Conservation (phyloP, 2,329 filamentous ascomycete species). For the Exophiala dermatitidis region DNA sequence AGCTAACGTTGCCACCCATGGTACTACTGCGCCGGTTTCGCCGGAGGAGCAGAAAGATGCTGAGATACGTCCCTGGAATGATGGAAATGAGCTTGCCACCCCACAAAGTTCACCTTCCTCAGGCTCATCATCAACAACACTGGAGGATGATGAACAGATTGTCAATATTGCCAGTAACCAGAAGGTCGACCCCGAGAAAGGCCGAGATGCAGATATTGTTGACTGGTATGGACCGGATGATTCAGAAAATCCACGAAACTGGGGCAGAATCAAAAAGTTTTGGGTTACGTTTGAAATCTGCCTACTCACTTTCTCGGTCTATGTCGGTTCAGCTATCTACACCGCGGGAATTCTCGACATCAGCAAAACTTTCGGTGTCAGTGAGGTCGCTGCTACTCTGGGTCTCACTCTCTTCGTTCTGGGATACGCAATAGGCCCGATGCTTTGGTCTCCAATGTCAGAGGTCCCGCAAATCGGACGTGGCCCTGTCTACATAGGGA, state of each 20-base stretch:
- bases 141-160: conserved; percentile 4
- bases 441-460: conserved; percentile 40
- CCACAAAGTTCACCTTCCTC: neutral
- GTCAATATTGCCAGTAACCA: neutral
- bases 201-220: conserved; percentile 44
- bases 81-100: neutral
- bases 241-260: conserved; percentile 42
- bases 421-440: conserved; percentile 42
- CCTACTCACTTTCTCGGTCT: conserved; percentile 46
- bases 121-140: conserved; percentile 1
- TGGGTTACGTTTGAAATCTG: conserved; percentile 44
- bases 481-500: conserved; percentile 44
- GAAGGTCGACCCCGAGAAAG: conserved; percentile 46
- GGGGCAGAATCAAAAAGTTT: conserved; percentile 39
- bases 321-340: conserved; percentile 48
- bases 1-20: conserved; percentile 38
- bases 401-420: conserved; percentile 47
- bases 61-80: neutral
- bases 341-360: conserved; percentile 39
- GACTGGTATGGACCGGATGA: conserved; percentile 39
- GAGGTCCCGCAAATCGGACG: conserved; percentile 47
- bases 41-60: conserved; percentile 3
- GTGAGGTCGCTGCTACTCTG: conserved; percentile 41
- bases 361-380: conserved; percentile 40
- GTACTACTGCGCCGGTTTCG: conserved; percentile 31